Evolutionary conservation across 2,329 filamentous ascomycete species (phyloP), one percentile per base, ranked within the genome.

Genomic region (Aspergillus quadrilineatus): DNA sequence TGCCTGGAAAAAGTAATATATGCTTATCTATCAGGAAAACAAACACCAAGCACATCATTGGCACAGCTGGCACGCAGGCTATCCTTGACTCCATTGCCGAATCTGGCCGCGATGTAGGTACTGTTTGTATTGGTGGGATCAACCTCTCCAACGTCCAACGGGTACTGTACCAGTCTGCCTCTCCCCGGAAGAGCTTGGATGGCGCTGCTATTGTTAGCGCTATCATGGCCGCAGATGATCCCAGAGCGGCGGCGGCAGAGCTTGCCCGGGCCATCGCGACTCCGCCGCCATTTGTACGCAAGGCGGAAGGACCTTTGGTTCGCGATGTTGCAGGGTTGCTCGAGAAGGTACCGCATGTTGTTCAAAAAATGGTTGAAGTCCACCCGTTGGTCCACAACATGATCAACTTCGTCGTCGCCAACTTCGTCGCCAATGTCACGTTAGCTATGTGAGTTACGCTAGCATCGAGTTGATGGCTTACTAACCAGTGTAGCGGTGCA

Each of bases 401-500:
- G 90, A 97, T 94, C 52, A 97, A 97, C 71, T 81, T 92, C 51
- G 93, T 97, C 0, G 93, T 97, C 22, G 92, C 96, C 68, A 96
- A 97, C 75, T 89, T 97, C 67, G 90, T 92, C 14, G 93, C 94
- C 51, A 97, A 96, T 68, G 88, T 97, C 3, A 91, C 90, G 39
- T 82, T 97, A 14, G 85, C 88, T 34, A 82, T 95, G 76, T 79
- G 63, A 67, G 72, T 63, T 14, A 10, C 6, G 26, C 1, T 15
- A 34, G 39, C 1, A 42, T 6, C 17, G 22, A 26, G 6, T 26
- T 14, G 17, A 34, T 6, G 7, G 28, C 15, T 22, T 6, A 53
- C 61, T 73, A 46, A 72, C 42, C 29, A 15, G 10, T 26, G 10
- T 43, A 80, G 77, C 51, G 93, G 93, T 36, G 89, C 89, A 10